Percentiles rank a stretch among this genome's conserved stretches.
Conservation (phyloP, 1,284 basidiomycete species). For the Phlebopus sp. region DNA sequence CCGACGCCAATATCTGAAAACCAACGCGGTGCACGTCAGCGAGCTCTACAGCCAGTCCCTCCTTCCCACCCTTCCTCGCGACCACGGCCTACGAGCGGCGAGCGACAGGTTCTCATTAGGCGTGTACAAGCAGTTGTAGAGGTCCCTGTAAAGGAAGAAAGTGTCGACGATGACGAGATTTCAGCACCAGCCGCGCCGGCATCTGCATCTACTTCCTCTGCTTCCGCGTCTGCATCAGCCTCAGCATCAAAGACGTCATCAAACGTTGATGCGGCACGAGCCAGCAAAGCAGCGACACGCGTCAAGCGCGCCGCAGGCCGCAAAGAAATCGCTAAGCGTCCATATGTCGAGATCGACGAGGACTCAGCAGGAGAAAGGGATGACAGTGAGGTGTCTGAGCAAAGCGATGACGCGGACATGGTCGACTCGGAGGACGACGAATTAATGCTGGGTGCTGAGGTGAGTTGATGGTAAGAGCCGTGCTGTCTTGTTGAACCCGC, state of each 20-base stretch:
- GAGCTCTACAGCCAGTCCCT: constrained; percentile 14
- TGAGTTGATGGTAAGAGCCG: constrained; percentile 23
- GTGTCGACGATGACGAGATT: constrained; percentile 28
- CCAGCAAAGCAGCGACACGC: constrained; percentile 9
- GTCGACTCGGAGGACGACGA: constrained; percentile 49
- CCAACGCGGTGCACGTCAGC: constrained; percentile 27
- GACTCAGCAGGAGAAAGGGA: constrained; percentile 19
- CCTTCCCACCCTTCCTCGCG: constrained; percentile 1
- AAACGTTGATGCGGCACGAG: neutral
- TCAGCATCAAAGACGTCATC: constrained; percentile 12
- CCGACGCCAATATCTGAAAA: constrained; percentile 33
- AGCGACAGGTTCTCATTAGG: constrained; percentile 34
- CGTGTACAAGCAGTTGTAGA: constrained; percentile 45
- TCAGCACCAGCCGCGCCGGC: constrained; percentile 1
- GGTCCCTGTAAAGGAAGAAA: constrained; percentile 45
- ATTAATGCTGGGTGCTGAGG: constrained; percentile 51
- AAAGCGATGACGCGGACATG: constrained; percentile 17
- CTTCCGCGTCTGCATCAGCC: constrained; percentile 8
- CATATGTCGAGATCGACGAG: constrained; percentile 32
- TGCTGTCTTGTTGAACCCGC: constrained; percentile 7
- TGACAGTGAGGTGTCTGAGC: constrained; percentile 20
- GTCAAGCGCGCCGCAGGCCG: constrained; percentile 10
- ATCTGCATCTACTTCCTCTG: constrained; percentile 9
- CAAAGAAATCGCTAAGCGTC: constrained; percentile 25
- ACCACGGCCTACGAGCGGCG: constrained; percentile 11